Evolutionary conservation across 2,329 filamentous ascomycete genomes (phyloP).

Genomic region (Immersiporthe knoxdaviesiana): DNA sequence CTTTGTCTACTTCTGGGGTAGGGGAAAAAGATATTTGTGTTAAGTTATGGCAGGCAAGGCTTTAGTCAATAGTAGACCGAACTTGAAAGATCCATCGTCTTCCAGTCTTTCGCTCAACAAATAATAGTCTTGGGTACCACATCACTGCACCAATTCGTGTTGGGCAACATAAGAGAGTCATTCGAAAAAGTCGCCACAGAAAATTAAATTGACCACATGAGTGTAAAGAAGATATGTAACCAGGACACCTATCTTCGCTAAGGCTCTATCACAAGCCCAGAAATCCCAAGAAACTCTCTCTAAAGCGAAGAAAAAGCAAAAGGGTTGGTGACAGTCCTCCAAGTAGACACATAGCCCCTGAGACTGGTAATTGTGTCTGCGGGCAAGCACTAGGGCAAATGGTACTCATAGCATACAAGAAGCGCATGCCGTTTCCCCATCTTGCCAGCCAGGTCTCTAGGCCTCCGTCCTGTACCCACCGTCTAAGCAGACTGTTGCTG

Average conservation of each 20-base stretch:
- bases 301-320: neutral
- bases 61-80: neutral
- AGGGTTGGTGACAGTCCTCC: neutral
- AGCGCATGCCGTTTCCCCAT: neutral
- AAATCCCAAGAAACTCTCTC: neutral
- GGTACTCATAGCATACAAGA: neutral
- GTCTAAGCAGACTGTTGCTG: conserved; percentile 23
- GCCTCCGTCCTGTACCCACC: neutral
- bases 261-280: conserved; percentile 11
- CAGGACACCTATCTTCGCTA: neutral
- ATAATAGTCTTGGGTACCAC: neutral
- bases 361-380: conserved; percentile 20
- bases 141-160: neutral
- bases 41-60: neutral
- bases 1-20: neutral
- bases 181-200: neutral
- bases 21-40: neutral
- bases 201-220: neutral
- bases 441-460: neutral
- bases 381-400: neutral
- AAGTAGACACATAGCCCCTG: neutral
- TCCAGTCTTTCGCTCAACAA: neutral
- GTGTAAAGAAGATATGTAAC: conserved; percentile 4
- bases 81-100: neutral
- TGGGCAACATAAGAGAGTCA: neutral